These are phyloP conservation scores for Neonothopanus nambi DNA, from an alignment of 1,284 basidiomycete genomes.

Conservation along the genomic window DNA sequence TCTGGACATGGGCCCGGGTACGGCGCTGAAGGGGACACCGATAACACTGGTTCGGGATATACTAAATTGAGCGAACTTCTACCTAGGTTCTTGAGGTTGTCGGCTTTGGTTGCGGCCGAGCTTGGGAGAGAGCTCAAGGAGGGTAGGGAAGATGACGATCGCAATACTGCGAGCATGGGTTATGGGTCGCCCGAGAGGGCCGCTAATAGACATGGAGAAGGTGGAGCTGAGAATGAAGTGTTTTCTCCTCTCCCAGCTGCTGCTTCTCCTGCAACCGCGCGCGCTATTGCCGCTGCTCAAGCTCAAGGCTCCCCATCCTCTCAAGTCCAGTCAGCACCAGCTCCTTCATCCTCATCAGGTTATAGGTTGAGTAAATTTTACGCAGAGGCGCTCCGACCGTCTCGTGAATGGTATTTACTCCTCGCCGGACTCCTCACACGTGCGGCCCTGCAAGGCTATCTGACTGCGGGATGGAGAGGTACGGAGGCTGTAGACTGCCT, in stretches of 20 bases:
- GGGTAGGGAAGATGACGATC: constrained; percentile 18
- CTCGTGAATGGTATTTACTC: constrained; percentile 78
- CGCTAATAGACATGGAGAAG: neutral
- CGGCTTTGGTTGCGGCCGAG: constrained; percentile 73
- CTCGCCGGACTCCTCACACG: constrained; percentile 74
- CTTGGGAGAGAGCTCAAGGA: constrained; percentile 61
- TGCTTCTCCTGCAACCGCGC: neutral
- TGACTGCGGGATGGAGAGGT: constrained; percentile 77
- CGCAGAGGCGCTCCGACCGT: constrained; percentile 58
- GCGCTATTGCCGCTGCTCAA: neutral
- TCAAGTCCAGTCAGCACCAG: too few species aligned
- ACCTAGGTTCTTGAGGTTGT: constrained; percentile 70
- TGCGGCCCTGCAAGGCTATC: constrained; percentile 79
- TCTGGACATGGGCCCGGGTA: constrained; percentile 22
- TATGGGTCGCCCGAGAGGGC: constrained; percentile 25
- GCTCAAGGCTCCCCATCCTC: neutral
- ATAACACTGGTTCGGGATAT: constrained; percentile 47
- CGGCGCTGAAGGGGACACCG: constrained; percentile 17
- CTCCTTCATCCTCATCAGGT: neutral
- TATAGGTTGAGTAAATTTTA: constrained; percentile 32
- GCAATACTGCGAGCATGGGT: neutral
- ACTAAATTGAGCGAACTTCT: constrained; percentile 70
- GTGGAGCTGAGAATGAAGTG: constrained; percentile 1
- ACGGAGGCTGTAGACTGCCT: constrained; percentile 69
- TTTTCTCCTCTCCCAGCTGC: neutral